Base-by-base conservation (phyloP, 192 early-diverging fungal species). In the Umbelopsis isabellina region DNA sequence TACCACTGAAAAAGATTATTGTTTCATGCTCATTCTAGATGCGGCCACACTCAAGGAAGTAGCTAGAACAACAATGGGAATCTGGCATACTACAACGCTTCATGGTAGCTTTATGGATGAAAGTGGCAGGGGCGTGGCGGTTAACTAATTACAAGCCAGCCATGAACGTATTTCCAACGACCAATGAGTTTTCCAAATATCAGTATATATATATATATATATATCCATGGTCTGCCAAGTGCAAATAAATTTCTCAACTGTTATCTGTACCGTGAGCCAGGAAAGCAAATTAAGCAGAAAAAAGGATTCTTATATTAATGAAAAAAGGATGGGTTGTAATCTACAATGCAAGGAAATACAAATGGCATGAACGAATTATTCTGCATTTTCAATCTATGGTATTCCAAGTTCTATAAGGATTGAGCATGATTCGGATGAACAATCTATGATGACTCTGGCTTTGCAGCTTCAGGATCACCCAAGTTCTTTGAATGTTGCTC, bases 21-120 rank as follows among this genome's bases (percentile, higher is more conserved):
- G 71, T 18, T 80, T 76, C 45, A 18, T 80, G 18, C 50, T 80
- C n/a, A 53, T 76, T 10, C 20, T 80, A 8, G 75, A 80, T 50
- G 79, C 74, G 21, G 27, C 69, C 18, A 76, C 74, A 27, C 48
- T 80, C 27, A 22, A 13, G 7, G 79, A 80, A 27, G 23, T 80
- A 1, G 74, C 61, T 8, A 49, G 79, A 30, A 71, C 74, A 11
- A 55, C 69, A 1, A 75, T 79, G 22, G 74, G 68, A 4, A 4
- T 9, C 1, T 75, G 58, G 46, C 51, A 75, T 46, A 44, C 58
- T 23, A 70, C 46, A 10, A 75, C 68, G 20, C 64, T 75, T 12
- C 74, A 75, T 30, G 74, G 74, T 0, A 75, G 68, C 47, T 75
- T 75, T 69, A 58, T 70, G 9, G 74, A 75, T 53, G 12, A 33